These are phyloP conservation scores for Thelephora terrestris DNA, from an alignment of 1,284 basidiomycete species.

Conservation along the genomic window DNA sequence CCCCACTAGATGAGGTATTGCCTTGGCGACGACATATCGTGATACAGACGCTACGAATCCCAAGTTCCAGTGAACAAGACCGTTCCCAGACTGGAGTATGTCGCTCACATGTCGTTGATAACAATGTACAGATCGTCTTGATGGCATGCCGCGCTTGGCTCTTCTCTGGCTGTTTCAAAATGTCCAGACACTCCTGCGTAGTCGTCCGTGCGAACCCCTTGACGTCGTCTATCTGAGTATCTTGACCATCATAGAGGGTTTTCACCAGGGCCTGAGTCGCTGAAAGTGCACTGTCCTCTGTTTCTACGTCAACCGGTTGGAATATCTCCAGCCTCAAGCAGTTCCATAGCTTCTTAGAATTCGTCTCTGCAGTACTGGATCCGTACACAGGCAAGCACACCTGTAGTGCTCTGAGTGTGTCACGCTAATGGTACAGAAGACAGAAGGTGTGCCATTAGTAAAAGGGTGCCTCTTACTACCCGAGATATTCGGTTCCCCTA, in stretches of 20 bases:
- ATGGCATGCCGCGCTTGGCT: slow-evolving; percentile 79
- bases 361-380: slow-evolving; percentile 42
- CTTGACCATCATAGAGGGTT: slow-evolving; percentile 48
- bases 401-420: slow-evolving; percentile 70
- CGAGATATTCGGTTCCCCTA: slow-evolving; percentile 19
- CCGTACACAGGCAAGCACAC: slow-evolving; percentile 81
- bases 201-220: slow-evolving; percentile 62
- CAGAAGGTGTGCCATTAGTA: background rate
- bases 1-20: slow-evolving; percentile 63
- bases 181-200: slow-evolving; percentile 70
- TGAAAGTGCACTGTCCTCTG: slow-evolving; percentile 64
- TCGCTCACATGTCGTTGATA: slow-evolving; percentile 62
- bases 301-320: slow-evolving; percentile 73
- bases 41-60: slow-evolving; percentile 53
- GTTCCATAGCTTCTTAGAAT: slow-evolving; percentile 77
- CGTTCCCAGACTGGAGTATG: slow-evolving; percentile 11
- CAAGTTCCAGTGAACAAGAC: slow-evolving; percentile 1
- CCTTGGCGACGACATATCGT: slow-evolving; percentile 53
- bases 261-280: slow-evolving; percentile 62
- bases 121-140: slow-evolving; percentile 69
- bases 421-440: slow-evolving; percentile 40
- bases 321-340: slow-evolving; percentile 84
- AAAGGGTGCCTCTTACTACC: background rate
- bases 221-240: slow-evolving; percentile 28
- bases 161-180: slow-evolving; percentile 85